These are phyloP conservation scores for Populus simonii DNA, from an alignment of 345 rosid species.

Conservation along the genomic window DNA sequence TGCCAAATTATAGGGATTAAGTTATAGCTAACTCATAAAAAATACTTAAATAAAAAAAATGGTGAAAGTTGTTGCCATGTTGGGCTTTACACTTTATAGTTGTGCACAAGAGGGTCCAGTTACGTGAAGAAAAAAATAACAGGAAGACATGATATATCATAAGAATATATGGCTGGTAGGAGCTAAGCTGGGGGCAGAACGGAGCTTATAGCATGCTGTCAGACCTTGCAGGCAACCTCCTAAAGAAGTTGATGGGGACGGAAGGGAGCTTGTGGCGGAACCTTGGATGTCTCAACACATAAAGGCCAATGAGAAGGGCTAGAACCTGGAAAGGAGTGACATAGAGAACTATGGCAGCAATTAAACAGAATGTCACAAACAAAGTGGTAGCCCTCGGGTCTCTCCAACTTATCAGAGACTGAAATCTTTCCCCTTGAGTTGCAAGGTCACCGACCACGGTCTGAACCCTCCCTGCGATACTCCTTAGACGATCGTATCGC, in stretches of 20 bases:
- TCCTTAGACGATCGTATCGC: conserved; percentile 31
- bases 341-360: conserved; percentile 26
- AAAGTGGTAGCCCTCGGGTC: conserved; percentile 33
- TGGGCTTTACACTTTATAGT: no score
- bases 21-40: no score
- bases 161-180: not conserved
- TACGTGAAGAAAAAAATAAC: no score
- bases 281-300: conserved; percentile 26
- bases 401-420: conserved; percentile 32
- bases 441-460: conserved; percentile 31
- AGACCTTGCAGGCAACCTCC: conserved; percentile 32
- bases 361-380: conserved; percentile 26
- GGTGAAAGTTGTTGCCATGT: no score
- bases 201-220: conserved; percentile 27
- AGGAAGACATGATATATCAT: no score
- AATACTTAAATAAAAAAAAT: no score
- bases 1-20: no score
- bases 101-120: no score
- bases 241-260: conserved; percentile 28
- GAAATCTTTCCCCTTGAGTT: conserved; percentile 34
- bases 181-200: not conserved
- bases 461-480: conserved; percentile 32
- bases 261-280: conserved; percentile 36
- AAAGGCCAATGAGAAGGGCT: conserved; percentile 25
- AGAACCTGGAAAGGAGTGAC: conserved; percentile 33